Base-by-base conservation (phyloP, 1,284 basidiomycete species). In the Lignosus rhinocerotis region DNA sequence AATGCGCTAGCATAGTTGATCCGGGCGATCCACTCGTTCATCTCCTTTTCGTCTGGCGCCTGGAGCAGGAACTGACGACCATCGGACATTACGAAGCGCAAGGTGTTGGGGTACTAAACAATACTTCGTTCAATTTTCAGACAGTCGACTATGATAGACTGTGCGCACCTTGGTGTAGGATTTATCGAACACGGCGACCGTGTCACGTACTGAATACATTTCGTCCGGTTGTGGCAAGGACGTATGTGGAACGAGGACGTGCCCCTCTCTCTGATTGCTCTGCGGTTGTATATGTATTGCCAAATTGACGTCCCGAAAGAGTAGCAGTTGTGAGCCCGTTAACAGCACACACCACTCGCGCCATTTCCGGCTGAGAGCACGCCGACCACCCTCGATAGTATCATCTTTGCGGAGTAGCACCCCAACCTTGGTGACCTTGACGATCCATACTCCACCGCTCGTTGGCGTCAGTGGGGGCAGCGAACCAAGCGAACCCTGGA, bases 1-100 rank as follows among this genome's bases (percentile, higher is more conserved):
- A 98, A 98, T 8, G 92, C 82, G 60, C 93, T 91, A 7, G 94
- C 95, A 71, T 97, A 98, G 75, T 99, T 99, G 72, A 99, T 94
- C 45, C 86, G 82, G 34, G 90, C 83, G 64, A 98, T 88, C 96
- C 96, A 99, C 63, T 90, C 85, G 70, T 96, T 92, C 80, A 94
- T 84, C 63, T 96, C 92, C 50, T 78, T 74, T 65, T 91, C 88
- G 67, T 85, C 81, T 11, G 80, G 71, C 4, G 92, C 83, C 70
- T 94, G 92, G 44, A 98, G 78, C 32, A 98, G 83, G 62, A 90
- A 87, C 64, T 96, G 92, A 2, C 91, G 87, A 16, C 90, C 86
- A 64, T 90, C 84, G 4, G 85, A 79, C 70, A 92, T 82, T 42
- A 89, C 79, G 63, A 98, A 82, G 21, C 94, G 87, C 72, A 98